Conservation (phyloP, 148 eudicot species). For the Mesembryanthemum crystallinum region DNA sequence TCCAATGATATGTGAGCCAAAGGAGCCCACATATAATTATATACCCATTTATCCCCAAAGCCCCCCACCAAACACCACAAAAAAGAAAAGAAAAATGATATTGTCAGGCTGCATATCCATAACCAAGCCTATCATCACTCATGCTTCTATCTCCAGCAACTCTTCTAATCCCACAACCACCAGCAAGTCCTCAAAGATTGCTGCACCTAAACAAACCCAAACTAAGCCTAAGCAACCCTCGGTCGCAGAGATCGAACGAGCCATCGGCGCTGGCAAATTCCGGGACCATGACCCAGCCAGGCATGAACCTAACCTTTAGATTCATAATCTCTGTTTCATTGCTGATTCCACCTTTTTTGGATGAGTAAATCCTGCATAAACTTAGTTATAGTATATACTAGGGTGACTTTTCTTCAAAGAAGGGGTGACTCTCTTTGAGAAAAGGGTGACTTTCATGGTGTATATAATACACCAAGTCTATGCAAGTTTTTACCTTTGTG, state of each 20-base stretch:
- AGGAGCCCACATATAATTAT: slow-evolving; percentile 16
- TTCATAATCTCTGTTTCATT: background rate
- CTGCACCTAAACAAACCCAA: slow-evolving; percentile 4
- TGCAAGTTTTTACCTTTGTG: too few species aligned
- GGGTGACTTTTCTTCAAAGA: too few species aligned
- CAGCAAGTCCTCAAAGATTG: slow-evolving; percentile 9
- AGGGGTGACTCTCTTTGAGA: too few species aligned
- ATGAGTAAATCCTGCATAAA: too few species aligned
- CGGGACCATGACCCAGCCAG: slow-evolving; percentile 56
- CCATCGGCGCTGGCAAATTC: slow-evolving; percentile 71
- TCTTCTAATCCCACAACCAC: slow-evolving; percentile 14
- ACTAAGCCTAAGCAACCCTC: slow-evolving; percentile 37
- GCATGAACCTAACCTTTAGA: slow-evolving; percentile 22
- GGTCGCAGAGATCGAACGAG: slow-evolving; percentile 63
- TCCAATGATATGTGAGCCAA: background rate
- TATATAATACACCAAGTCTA: too few species aligned
- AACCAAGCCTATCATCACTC: slow-evolving; percentile 16
- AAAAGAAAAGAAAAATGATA: slow-evolving; percentile 19
- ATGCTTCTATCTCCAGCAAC: slow-evolving; percentile 17
- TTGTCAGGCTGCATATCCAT: slow-evolving; percentile 19
- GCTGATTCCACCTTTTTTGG: background rate
- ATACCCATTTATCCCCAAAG: slow-evolving; percentile 9
- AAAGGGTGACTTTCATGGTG: too few species aligned
- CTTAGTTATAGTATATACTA: too few species aligned
- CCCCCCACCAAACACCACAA: slow-evolving; percentile 15